Base-by-base conservation (phyloP, 2,329 filamentous ascomycete genomes). In the Trichoderma aggressivum region DNA sequence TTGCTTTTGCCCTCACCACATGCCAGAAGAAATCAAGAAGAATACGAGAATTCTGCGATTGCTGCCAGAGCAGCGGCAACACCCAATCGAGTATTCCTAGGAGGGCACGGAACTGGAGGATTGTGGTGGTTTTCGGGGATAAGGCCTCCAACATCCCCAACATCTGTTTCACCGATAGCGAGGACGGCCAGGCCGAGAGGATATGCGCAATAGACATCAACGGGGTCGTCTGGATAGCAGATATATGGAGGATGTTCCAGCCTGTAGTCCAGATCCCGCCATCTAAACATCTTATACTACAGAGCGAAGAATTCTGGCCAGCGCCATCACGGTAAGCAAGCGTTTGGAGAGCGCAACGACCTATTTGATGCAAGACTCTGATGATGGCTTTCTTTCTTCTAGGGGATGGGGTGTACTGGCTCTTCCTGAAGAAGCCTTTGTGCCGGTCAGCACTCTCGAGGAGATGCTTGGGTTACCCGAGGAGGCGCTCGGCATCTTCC, bases 351-450 rank as follows among this genome's bases (percentile, higher is more conserved):
- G 18, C 30, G 28, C 39, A 39, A 24, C 24, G 21, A 50, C 43
- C 43, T 18, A 28, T 26, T 53, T 30, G 16, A 53, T 21, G 21
- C 24, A n/a, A 55, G 7, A 28, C 34, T 26, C 43, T 69, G 56
- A 53, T 60, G 18, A 21, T n/a, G 28, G 24, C 60, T 67, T 36
- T 58, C 7, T 68, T 47, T 36, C 16, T 59, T 65, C 26, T 74
- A 81, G 80, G 65, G 86, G 84, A 1, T 88, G 86, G 86, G 85
- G 86, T 7, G 80, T 87, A 11, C 76, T 87, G 53, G 80, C 84
- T 7, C 75, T 88, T 7, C 81, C 82, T 0, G 79, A 82, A 39
- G 81, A 79, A 65, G 81, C 80, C 71, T 87, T 87, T 73, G 75
- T 83, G 61, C 73, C 74, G 4, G 82, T 82, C 32, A 72, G 76